phyloP scores from a whole-genome alignment of 2,329 filamentous ascomycete species.

The Tolypocladium ovalisporum region DNA sequence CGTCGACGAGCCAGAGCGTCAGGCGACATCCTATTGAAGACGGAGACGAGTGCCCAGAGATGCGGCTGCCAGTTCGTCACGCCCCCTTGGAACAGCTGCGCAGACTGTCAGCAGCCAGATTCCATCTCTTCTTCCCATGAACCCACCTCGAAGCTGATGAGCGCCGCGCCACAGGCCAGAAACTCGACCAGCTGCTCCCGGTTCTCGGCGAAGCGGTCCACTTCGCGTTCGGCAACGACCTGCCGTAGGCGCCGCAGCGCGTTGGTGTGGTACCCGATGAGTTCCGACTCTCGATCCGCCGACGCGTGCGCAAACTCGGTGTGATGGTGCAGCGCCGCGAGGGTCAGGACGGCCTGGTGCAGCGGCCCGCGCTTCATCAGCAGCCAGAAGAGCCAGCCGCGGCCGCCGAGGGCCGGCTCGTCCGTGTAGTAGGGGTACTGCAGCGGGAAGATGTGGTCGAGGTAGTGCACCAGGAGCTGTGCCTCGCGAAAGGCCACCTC shows the following conservation, averaged over 20 bases:
- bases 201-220: conserved; percentile 2
- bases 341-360: conserved; percentile 13
- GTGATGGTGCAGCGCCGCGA: conserved; percentile 16
- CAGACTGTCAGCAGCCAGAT: not conserved
- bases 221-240: conserved; percentile 6
- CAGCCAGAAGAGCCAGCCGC: conserved; percentile 16
- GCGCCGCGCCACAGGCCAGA: conserved; percentile 11
- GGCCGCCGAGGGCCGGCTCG: conserved; percentile 12
- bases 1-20: not conserved
- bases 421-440: conserved; percentile 15
- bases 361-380: conserved; percentile 9
- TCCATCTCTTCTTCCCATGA: not conserved
- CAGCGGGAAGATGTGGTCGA: conserved; percentile 16
- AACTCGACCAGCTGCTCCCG: conserved; percentile 14
- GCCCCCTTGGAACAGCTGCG: conserved; percentile 8
- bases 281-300: conserved; percentile 9
- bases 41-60: conserved; percentile 7
- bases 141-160: conserved; percentile 15
- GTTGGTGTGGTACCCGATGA: conserved; percentile 13
- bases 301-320: conserved; percentile 7
- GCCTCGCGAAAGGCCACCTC: conserved; percentile 10
- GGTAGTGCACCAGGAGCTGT: conserved; percentile 15
- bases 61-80: conserved; percentile 10
- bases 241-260: conserved; percentile 13
- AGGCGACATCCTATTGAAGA: conserved; percentile 4